phyloP scores from a whole-genome alignment of 1,284 basidiomycete species.

The Albatrellus sp. region DNA sequence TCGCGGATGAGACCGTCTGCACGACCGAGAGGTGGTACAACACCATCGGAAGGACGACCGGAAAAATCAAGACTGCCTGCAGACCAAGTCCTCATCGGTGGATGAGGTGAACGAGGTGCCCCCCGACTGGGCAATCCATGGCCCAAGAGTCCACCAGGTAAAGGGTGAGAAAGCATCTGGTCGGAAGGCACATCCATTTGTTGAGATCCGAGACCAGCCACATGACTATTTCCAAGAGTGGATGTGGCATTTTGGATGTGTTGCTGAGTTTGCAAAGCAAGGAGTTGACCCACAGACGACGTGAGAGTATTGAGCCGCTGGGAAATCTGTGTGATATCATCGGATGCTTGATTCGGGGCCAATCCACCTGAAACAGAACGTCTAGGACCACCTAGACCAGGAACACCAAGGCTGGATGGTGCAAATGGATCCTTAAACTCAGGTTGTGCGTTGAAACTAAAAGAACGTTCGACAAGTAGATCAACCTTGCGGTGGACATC shows the following conservation, averaged over 20 bases:
- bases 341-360: conserved; percentile 25
- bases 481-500: conserved; percentile 71
- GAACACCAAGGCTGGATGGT: conserved; percentile 19
- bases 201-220: conserved; percentile 12
- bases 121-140: conserved; percentile 34
- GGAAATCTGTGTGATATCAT: conserved; percentile 69
- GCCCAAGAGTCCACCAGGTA: conserved; percentile 17
- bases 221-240: conserved; percentile 20
- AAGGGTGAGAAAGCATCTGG: conserved; percentile 8
- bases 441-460: conserved; percentile 32
- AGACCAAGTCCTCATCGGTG: conserved; percentile 72
- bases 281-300: conserved; percentile 76
- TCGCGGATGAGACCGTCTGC: conserved; percentile 30
- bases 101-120: conserved; percentile 45
- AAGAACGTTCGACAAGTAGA: conserved; percentile 56
- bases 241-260: conserved; percentile 31
- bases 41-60: conserved; percentile 34
- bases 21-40: conserved; percentile 14
- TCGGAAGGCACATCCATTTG: conserved; percentile 13
- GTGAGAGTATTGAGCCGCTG: conserved; percentile 74
- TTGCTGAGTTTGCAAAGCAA: conserved; percentile 65
- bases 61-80: conserved; percentile 65
- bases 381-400: conserved; percentile 32
- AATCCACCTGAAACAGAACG: conserved; percentile 35
- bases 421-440: conserved; percentile 76